phyloP scores from a whole-genome alignment of 225 moss, liverwort and hornwort species.

The Thuidium tamariscinum region DNA sequence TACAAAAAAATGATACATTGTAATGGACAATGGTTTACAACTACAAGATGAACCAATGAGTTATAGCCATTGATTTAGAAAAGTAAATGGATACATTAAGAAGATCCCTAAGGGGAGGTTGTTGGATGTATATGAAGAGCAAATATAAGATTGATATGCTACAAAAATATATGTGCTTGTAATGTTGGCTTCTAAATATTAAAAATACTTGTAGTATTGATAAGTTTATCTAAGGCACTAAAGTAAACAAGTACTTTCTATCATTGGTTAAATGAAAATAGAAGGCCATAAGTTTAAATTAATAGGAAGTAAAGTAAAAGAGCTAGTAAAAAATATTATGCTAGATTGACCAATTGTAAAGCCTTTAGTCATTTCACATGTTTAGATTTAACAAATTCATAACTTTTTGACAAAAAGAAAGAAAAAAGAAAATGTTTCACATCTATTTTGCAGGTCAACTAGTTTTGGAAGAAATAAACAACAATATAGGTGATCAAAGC shows the following conservation, averaged over 20 bases:
- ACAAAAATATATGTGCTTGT: neutral
- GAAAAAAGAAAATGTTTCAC: neutral
- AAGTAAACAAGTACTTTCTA: neutral
- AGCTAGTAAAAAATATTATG: neutral
- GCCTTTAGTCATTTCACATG: neutral
- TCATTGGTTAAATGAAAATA: neutral
- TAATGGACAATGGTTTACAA: neutral
- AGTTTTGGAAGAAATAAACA: neutral
- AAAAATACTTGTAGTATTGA: neutral
- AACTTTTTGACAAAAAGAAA: neutral
- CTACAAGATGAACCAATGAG: neutral
- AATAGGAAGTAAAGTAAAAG: neutral
- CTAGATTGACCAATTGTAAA: neutral
- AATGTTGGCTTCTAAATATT: neutral
- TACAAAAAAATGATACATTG: neutral
- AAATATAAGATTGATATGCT: neutral
- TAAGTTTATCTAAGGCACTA: neutral
- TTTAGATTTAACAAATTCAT: neutral
- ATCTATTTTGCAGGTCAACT: neutral
- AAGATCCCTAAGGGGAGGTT: rapidly evolving
- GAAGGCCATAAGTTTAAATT: neutral
- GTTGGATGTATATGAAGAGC: neutral
- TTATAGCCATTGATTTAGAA: neutral
- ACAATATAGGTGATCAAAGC: neutral
- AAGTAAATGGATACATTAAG: neutral